These are phyloP conservation scores for Saccharomycopsis fermentans DNA, from an alignment of 805 yeast genomes.

Conservation along the genomic window DNA sequence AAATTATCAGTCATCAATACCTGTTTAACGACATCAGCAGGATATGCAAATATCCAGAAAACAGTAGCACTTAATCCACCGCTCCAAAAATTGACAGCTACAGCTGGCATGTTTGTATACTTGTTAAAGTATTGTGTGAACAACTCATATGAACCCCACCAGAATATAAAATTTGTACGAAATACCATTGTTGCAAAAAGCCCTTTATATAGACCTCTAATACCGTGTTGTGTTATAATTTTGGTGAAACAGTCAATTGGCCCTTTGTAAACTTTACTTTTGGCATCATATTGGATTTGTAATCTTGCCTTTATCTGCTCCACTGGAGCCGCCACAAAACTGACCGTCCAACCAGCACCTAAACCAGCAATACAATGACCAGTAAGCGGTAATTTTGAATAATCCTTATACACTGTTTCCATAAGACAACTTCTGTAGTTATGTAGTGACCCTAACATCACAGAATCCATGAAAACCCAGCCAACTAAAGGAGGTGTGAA, in stretches of 20 bases:
- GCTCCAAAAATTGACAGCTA: constrained; percentile 80
- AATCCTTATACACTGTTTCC: constrained; percentile 50
- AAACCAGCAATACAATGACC: constrained; percentile 78
- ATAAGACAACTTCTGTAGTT: constrained; percentile 61
- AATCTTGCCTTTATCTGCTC: constrained; percentile 82
- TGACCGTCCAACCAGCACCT: constrained; percentile 78
- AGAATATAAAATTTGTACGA: constrained; percentile 74
- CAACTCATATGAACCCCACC: constrained; percentile 92
- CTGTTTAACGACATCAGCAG: constrained; percentile 82
- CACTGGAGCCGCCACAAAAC: constrained; percentile 92
- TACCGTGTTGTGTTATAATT: constrained; percentile 49
- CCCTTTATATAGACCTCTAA: constrained; percentile 71
- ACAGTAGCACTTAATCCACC: constrained; percentile 83
- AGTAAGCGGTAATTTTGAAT: constrained; percentile 52
- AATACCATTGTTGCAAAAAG: constrained; percentile 78
- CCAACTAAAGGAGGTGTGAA: constrained; percentile 90
- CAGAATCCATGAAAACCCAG: constrained; percentile 90
- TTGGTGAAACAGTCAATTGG: constrained; percentile 68
- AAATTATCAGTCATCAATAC: constrained; percentile 74
- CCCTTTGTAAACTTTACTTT: constrained; percentile 55
- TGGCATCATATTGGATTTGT: constrained; percentile 82
- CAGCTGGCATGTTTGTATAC: constrained; percentile 53
- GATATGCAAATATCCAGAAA: constrained; percentile 85
- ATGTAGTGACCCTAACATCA: constrained; percentile 80
- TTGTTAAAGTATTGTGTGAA: constrained; percentile 59